A percentile compares a stretch with the other conserved stretches of the same genome.
phyloP scores from a whole-genome alignment of 2,329 filamentous ascomycete genomes.

The Colletotrichum sp. region DNA sequence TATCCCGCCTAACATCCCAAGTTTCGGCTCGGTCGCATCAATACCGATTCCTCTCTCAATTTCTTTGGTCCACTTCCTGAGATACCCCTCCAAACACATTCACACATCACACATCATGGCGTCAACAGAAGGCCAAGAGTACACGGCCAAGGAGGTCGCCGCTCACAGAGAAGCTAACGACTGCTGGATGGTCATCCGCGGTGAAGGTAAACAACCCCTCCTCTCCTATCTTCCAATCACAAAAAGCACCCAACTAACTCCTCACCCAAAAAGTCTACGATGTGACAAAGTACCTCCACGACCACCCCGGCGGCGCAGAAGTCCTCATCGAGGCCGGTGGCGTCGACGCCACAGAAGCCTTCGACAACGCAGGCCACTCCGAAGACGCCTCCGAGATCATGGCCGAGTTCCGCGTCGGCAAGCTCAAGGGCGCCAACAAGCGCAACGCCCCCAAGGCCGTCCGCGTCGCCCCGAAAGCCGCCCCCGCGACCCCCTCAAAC shows the following conservation, averaged over 20 bases:
- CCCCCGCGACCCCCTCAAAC: not conserved
- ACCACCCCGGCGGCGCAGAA: conserved; percentile 77
- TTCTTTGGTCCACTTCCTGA: not conserved
- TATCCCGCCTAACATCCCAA: not conserved
- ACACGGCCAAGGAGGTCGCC: conserved; percentile 48
- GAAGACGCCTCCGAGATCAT: conserved; percentile 58
- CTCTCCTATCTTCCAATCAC: not conserved
- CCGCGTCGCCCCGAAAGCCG: conserved; percentile 23
- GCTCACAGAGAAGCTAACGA: conserved; percentile 53
- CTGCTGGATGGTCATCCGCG: conserved; percentile 61
- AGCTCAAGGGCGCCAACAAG: conserved; percentile 34
- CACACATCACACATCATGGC: not conserved
- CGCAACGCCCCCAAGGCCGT: conserved; percentile 27
- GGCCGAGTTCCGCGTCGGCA: conserved; percentile 40
- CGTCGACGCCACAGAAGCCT: conserved; percentile 78
- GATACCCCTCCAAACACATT: not conserved
- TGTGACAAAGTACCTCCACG: conserved; percentile 60
- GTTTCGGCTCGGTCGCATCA: not conserved
- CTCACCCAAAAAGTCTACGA: conserved; percentile 57
- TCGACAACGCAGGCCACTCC: conserved; percentile 85
- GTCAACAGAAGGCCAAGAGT: conserved; percentile 27
- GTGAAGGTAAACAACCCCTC: conserved; percentile 46
- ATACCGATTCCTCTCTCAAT: not conserved
- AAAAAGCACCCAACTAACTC: not conserved
- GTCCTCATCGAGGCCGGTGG: conserved; percentile 80